Evolutionary conservation across 2,329 filamentous ascomycete species (phyloP), one percentile per base, ranked within the genome.

Genomic region (Stagonosporopsis rhizophila): DNA sequence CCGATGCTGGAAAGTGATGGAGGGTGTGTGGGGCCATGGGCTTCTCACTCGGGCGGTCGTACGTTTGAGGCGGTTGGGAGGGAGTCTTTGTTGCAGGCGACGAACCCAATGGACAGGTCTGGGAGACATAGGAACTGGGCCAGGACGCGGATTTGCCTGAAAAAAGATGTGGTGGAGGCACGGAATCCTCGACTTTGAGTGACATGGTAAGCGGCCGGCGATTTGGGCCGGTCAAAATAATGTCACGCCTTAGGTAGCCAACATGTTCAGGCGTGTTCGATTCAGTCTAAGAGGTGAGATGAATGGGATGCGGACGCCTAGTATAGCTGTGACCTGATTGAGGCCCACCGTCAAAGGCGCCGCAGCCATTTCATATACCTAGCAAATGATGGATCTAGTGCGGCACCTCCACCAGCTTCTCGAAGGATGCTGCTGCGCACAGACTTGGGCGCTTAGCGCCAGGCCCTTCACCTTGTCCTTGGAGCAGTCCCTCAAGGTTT

Each of bases 101-200:
- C 14, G 70, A 70, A 37, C 58, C 56, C 34, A 67, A 55, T 47
- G 65, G 60, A 59, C 66, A 68, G 56, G 64, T 59, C 53, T 70
- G 64, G 45, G 61, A 48, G 38, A 54, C 60, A 62, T 71, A 72
- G 27, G 68, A 55, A 47, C 56, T 63, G 28, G 69, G 65, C 72
- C 71, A 75, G 54, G 64, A 66, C 48, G 64, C 53, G 47, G 65
- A 51, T 45, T 60, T 68, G 35, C 57, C 62, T 35, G 66, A 64
- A 61, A 71, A 67, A 34, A 72, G 67, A 65, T 73, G 71, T 37
- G 71, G 69, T 65, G 68, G 70, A 65, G 70, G 71, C 64, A 70
- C 67, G 61, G 70, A 59, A 67, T 63, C 61, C 65, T 75, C 69
- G 63, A 75, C 64, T 60, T 71, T 64, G 54, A 70, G 65, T 58